Evolutionary conservation across 306 rosid genomes (phyloP), one percentile per base, ranked within the genome.

Genomic region (Macrotyloma uniflorum): DNA sequence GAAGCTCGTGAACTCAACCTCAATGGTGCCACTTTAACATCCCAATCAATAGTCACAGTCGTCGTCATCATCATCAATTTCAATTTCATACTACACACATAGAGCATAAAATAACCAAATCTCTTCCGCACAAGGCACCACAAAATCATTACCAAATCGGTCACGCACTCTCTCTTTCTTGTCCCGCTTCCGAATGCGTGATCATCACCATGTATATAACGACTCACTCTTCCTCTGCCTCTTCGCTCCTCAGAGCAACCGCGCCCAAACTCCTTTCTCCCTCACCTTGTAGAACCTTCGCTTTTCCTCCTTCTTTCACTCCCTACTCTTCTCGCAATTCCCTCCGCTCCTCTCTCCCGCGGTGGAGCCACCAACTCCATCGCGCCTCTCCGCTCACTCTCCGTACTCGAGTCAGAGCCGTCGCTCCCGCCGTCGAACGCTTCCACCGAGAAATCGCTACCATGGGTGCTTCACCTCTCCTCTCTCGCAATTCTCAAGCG

Each of bases 401-500:
- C 38, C 93, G 92, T 43, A 82, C 93, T 66, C 96, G 90, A 92
- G 88, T 93, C 97, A 90, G 96, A 80, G 87, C 96, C 26, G 69
- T 77, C 5, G 86, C 97, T 83, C 98, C 98, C 3, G 82, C 86
- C 42, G 79, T 93, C 54, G 92, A 89, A 76, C 97, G 79, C 8
- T 84, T 90, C 46, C 92, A 91, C 43, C 93, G 98, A 72, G 88
- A 84, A 78, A 84, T 91, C 84, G 89, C 98, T 67, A 81, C 97
- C 46, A 82, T 83, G 80, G 98, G 98, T 93, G 50, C 78, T 43
- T 46, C 58, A 12, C 72, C 5, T 5, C 35, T 70, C 43, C 28
- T 4, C 50, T 76, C 92, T 87, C 23, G 5, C 0, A 26, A 43
- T 83, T 24, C 63, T 9, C 87, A 84, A 77, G 22, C 35, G 23